Base-by-base conservation (phyloP, 768 basidiomycete genomes). In the Russula griseocarnosa region DNA sequence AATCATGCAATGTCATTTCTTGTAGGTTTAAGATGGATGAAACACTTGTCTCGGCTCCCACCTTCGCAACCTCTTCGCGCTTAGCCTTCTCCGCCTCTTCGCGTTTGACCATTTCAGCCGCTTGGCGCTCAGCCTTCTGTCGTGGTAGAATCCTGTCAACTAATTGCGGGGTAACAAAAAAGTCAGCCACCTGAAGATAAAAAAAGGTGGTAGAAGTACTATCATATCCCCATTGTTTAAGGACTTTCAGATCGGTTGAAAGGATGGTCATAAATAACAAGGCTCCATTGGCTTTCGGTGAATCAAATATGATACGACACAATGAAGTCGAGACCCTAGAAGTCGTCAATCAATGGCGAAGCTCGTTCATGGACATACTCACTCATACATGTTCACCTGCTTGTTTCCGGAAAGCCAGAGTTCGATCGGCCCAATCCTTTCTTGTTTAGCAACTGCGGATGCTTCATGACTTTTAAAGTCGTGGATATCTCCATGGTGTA, bases 211-310 rank as follows among this genome's bases (percentile, higher is more conserved):
- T 10, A 44, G 13, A 70, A 78, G 5, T 67, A 89, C 91, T 87
- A 69, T 94, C 92, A 71, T 92, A 95, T 5, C 93, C 94, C 66
- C 93, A 79, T 42, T 93, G 79, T n/a, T n/a, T n/a, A n/a, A n/a
- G n/a, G n/a, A n/a, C n/a, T n/a, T n/a, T n/a, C n/a, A n/a, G n/a
- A n/a, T n/a, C n/a, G n/a, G n/a, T n/a, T n/a, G n/a, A n/a, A n/a
- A n/a, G n/a, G n/a, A n/a, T n/a, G n/a, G n/a, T n/a, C n/a, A n/a
- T n/a, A n/a, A n/a, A n/a, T n/a, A n/a, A n/a, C n/a, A n/a, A n/a
- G n/a, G n/a, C n/a, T n/a, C n/a, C n/a, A n/a, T n/a, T n/a, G n/a
- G n/a, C n/a, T n/a, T n/a, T n/a, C n/a, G n/a, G n/a, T n/a, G n/a
- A n/a, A n/a, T n/a, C n/a, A n/a, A n/a, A n/a, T n/a, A n/a, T n/a